Conservation (phyloP, 1,284 basidiomycete species). For the Waitea zeae region DNA sequence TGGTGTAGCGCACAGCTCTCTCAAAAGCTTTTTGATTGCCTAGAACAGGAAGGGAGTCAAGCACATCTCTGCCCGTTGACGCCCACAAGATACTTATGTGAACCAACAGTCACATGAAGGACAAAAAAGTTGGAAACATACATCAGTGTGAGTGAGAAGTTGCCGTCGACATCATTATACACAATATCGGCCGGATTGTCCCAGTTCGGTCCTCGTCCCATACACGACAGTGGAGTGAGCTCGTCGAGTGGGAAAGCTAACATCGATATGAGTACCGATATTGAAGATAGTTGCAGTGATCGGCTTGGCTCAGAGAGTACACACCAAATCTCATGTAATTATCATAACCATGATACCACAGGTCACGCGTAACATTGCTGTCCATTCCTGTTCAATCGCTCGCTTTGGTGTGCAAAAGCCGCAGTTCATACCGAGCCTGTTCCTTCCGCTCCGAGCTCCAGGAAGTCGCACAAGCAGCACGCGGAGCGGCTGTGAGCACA, state of each 20-base stretch:
- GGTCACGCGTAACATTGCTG: constrained; percentile 51
- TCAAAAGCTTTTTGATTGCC: constrained; percentile 61
- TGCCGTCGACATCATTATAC: constrained; percentile 74
- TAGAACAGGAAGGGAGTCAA: too few relatives aligned
- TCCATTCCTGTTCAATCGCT: too few relatives aligned
- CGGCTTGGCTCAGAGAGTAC: constrained; percentile 44
- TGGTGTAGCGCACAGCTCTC: constrained; percentile 54
- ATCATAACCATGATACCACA: constrained; percentile 75
- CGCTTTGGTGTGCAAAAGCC: too few relatives aligned
- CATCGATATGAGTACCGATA: neutral
- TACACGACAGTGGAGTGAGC: constrained; percentile 78
- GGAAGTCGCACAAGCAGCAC: too few relatives aligned
- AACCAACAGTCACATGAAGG: too few relatives aligned
- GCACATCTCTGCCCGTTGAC: too few relatives aligned
- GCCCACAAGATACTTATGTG: too few relatives aligned
- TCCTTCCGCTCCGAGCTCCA: too few relatives aligned
- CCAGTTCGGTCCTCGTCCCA: constrained; percentile 68
- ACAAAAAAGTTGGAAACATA: constrained; percentile 74
- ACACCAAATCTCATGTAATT: constrained; percentile 65
- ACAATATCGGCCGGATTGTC: constrained; percentile 42
- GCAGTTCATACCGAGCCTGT: too few relatives aligned
- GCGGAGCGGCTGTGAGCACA: too few relatives aligned
- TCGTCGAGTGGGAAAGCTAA: constrained; percentile 14
- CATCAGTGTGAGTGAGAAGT: constrained; percentile 70
- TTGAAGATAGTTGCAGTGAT: constrained; percentile 49